A percentile compares a stretch with the other conserved stretches of the same genome.
phyloP scores from a whole-genome alignment of 2,329 filamentous ascomycete genomes.

The Cladosporium oxysporum region DNA sequence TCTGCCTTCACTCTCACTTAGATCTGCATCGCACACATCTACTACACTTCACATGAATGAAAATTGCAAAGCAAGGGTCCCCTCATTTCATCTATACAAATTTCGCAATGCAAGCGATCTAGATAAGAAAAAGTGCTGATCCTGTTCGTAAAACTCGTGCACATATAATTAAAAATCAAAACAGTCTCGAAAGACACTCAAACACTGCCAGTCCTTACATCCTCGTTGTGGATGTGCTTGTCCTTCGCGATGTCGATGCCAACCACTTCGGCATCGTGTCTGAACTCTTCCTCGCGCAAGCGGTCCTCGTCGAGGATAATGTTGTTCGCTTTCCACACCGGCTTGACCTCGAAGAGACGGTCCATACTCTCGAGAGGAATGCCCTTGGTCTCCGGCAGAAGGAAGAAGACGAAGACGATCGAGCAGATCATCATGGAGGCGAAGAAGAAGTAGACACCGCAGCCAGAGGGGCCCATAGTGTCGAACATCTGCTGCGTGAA shows the following conservation, averaged over 20 bases:
- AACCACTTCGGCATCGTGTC: slow-evolving; percentile 42
- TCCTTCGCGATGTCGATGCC: slow-evolving; percentile 41
- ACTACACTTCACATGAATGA: no score
- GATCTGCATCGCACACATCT: no score
- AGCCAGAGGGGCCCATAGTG: slow-evolving; percentile 43
- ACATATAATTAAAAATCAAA: background rate
- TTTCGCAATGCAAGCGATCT: background rate
- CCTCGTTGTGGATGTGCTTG: slow-evolving; percentile 37
- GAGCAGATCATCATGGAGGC: slow-evolving; percentile 50
- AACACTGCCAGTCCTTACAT: slow-evolving; percentile 6
- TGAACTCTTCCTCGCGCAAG: slow-evolving; percentile 44
- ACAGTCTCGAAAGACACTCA: background rate
- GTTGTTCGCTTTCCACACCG: slow-evolving; percentile 43
- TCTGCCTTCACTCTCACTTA: no score
- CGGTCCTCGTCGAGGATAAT: slow-evolving; percentile 42
- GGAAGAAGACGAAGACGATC: slow-evolving; percentile 50
- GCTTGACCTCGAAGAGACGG: slow-evolving; percentile 48
- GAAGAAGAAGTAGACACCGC: slow-evolving; percentile 49
- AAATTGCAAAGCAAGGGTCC: background rate
- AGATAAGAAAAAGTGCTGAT: background rate
- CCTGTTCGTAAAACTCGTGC: background rate
- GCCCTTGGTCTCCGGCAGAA: slow-evolving; percentile 44
- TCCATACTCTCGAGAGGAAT: slow-evolving; percentile 52
- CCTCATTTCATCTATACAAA: background rate
- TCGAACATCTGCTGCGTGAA: slow-evolving; percentile 67